Base-by-base conservation (phyloP, 345 rosid genomes). In the Combretum micranthum region DNA sequence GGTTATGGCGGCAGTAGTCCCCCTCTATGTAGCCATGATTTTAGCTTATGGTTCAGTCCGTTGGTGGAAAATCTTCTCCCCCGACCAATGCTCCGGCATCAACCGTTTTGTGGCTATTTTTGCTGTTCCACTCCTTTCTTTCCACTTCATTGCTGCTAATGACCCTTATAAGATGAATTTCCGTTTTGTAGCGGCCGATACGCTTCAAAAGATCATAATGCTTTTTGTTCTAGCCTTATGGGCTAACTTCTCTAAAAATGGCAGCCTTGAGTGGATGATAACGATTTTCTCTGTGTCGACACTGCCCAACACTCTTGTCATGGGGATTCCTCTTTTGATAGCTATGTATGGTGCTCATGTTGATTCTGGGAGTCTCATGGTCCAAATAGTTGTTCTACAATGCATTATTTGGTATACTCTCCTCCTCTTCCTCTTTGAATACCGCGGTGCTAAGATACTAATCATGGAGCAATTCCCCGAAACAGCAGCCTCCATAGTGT, bases 391-490 rank as follows among this genome's bases (percentile, higher is more conserved):
- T 1, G 96, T 90, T 17, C 83, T 90, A 16, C 97, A 90, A 73
- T 87, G 96, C 63, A 90, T 90, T 55, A 87, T 90, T 8, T 90
- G 97, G 97, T 87, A 90, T 74, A 90, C 96, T 21, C 55, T 75
- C 32, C 64, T 75, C 4, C 23, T 75, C 52, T 75, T 75, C 60
- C 72, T 75, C 23, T 75, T 75, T 52, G 79, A 75, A 61, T 75
- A 71, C 53, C 53, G 75, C 20, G 79, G 75, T 14, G 79, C 79
- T 20, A 70, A 70, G 72, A 64, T 90, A 54, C 69, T 90, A 10
- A 87, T 90, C 32, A 80, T 82, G 79, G 97, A 90, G 73, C 75
- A 75, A 54, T 75, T 75, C 62, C 79, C 75, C 13, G 79, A 75
- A 49, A 75, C 75, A 4, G 79, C 75, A 0, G 75, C 79, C 45